A percentile compares a stretch with the other conserved stretches of the same genome.
Conservation (phyloP, 2,329 filamentous ascomycete genomes). For the Xylariales sp. region DNA sequence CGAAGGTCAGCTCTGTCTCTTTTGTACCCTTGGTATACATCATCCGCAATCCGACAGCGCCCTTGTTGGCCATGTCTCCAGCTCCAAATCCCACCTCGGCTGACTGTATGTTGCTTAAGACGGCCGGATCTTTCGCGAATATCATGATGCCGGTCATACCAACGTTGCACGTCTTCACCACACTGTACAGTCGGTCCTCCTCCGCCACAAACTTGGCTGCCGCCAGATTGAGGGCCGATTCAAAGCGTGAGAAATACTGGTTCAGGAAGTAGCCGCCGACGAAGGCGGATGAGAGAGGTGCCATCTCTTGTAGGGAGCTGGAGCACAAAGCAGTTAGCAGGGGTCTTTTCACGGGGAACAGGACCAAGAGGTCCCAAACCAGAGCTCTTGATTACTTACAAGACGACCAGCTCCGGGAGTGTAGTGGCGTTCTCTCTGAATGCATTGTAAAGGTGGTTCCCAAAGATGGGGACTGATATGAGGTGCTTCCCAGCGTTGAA, state of each 20-base stretch:
- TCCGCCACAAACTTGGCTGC: slow-evolving; percentile 36
- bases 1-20: slow-evolving; percentile 71
- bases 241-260: slow-evolving; percentile 70
- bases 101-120: slow-evolving; percentile 64
- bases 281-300: slow-evolving; percentile 78
- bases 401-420: slow-evolving; percentile 51
- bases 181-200: slow-evolving; percentile 50
- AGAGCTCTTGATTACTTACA: slow-evolving; percentile 48
- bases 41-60: slow-evolving; percentile 75
- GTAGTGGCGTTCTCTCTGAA: slow-evolving; percentile 44
- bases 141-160: slow-evolving; percentile 90
- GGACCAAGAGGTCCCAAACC: background rate
- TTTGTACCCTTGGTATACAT: slow-evolving; percentile 44
- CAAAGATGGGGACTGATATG: slow-evolving; percentile 67
- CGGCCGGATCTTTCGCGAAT: slow-evolving; percentile 63
- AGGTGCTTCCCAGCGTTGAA: slow-evolving; percentile 80
- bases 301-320: slow-evolving; percentile 84
- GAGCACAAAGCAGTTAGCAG: slow-evolving; percentile 16
- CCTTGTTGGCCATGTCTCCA: slow-evolving; percentile 92
- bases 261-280: slow-evolving; percentile 75
- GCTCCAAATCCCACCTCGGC: slow-evolving; percentile 81
- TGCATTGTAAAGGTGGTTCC: slow-evolving; percentile 60
- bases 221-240: slow-evolving; percentile 67
- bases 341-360: background rate
- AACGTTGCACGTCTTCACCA: slow-evolving; percentile 67